phyloP scores from a whole-genome alignment of 2,329 filamentous ascomycete genomes.

The Pestalotiopsis sp. region DNA sequence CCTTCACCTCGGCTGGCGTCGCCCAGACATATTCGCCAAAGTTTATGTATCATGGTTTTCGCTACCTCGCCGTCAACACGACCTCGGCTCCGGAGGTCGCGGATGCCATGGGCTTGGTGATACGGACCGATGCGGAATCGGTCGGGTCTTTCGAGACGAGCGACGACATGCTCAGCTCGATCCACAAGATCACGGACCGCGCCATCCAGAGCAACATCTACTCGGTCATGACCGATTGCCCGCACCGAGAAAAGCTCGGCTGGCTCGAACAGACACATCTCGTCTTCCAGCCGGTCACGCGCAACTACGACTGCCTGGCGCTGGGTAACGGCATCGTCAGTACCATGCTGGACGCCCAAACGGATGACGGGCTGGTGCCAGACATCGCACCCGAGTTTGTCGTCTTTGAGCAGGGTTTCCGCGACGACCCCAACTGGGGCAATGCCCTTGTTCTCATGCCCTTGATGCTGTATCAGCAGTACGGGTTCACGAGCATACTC shows the following conservation, averaged over 20 bases:
- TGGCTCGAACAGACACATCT: background rate
- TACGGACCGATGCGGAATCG: background rate
- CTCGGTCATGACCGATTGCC: background rate
- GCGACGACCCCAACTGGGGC: background rate
- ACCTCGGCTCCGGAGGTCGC: background rate
- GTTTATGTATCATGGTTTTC: background rate
- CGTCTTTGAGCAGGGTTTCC: background rate
- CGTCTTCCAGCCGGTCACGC: background rate
- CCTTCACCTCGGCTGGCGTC: background rate
- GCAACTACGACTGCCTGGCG: background rate
- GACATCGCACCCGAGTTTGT: background rate
- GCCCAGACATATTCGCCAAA: background rate
- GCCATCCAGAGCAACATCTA: background rate
- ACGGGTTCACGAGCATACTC: background rate
- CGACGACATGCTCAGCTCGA: background rate
- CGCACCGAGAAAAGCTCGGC: background rate
- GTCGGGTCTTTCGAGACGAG: background rate
- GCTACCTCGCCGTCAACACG: background rate
- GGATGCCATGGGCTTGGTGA: background rate
- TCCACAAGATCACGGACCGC: background rate
- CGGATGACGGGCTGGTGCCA: background rate
- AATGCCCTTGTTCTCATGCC: background rate
- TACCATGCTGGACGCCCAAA: background rate
- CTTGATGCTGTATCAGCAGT: background rate
- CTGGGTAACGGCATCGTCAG: background rate